These are phyloP conservation scores for Colletotrichum magnum DNA, from an alignment of 2,329 filamentous ascomycete genomes.

Conservation along the genomic window DNA sequence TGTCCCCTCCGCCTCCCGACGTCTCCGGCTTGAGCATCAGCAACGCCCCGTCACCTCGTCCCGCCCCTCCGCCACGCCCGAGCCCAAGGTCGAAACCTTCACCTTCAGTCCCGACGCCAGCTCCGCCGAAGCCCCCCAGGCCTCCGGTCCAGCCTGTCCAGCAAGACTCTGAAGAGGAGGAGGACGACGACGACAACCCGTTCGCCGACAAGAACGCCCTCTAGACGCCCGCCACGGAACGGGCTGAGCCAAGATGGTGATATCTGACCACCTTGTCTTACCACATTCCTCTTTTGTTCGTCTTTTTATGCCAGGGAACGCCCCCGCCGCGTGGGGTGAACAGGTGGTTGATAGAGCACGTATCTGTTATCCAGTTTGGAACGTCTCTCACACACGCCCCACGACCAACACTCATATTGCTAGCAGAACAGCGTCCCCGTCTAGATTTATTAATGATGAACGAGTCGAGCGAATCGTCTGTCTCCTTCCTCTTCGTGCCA, in stretches of 20 bases:
- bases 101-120: constrained; percentile 56
- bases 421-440: constrained; percentile 9
- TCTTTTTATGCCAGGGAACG: constrained; percentile 12
- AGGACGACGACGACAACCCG: constrained; percentile 83
- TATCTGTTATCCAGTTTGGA: constrained; percentile 4
- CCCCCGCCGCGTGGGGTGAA: constrained; percentile 15
- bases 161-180: constrained; percentile 59
- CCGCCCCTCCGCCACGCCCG: constrained; percentile 63
- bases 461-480: constrained; percentile 20
- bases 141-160: constrained; percentile 47
- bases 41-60: constrained; percentile 54
- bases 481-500: background rate
- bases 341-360: constrained; percentile 18
- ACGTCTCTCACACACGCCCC: background rate
- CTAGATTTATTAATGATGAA: constrained; percentile 21
- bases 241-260: constrained; percentile 38
- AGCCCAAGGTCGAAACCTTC: constrained; percentile 63
- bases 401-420: constrained; percentile 6
- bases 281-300: constrained; percentile 3
- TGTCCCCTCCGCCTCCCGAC: constrained; percentile 58
- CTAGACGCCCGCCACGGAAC: constrained; percentile 38
- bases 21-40: constrained; percentile 61
- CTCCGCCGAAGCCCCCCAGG: constrained; percentile 55
- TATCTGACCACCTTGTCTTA: constrained; percentile 27
- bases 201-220: constrained; percentile 88